Conservation (phyloP, 2,329 filamentous ascomycete genomes). For the Sporothrix curviconia region DNA sequence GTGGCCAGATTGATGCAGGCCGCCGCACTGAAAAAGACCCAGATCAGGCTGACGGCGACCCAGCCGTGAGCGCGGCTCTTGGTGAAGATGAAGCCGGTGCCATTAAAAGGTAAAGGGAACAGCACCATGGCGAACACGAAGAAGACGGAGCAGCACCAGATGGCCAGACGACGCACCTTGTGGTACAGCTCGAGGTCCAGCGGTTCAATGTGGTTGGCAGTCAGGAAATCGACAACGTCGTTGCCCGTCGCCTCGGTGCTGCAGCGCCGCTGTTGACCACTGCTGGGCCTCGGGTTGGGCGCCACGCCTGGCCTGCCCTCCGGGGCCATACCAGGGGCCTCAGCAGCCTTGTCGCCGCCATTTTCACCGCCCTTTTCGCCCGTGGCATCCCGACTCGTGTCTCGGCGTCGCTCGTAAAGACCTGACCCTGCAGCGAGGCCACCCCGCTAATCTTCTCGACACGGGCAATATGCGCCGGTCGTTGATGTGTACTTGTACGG, state of each 20-base stretch:
- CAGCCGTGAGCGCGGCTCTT: conserved; percentile 28
- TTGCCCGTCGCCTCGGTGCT: conserved; percentile 28
- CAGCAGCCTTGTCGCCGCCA: neutral
- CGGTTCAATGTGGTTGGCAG: conserved; percentile 33
- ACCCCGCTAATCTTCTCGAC: conserved; percentile 16
- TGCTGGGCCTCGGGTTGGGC: neutral
- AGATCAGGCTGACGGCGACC: conserved; percentile 35
- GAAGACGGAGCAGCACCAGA: conserved; percentile 30
- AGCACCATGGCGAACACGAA: conserved; percentile 31
- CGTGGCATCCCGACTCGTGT: neutral
- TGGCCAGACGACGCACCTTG: conserved; percentile 32
- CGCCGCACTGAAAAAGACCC: conserved; percentile 32
- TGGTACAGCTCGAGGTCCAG: conserved; percentile 33
- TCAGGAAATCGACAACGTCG: conserved; percentile 36
- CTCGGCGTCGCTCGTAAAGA: neutral
- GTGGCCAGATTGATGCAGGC: conserved; percentile 35
- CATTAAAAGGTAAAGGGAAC: conserved; percentile 34
- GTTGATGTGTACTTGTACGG: conserved; percentile 22
- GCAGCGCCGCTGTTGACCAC: neutral
- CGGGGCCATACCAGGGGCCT: neutral
- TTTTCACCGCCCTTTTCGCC: neutral
- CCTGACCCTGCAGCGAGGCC: conserved; percentile 4
- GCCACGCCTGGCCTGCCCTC: neutral
- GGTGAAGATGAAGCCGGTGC: conserved; percentile 24
- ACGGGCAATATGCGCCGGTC: conserved; percentile 4